Conservation (phyloP, 768 basidiomycete genomes). For the Pleurotus giganteus region DNA sequence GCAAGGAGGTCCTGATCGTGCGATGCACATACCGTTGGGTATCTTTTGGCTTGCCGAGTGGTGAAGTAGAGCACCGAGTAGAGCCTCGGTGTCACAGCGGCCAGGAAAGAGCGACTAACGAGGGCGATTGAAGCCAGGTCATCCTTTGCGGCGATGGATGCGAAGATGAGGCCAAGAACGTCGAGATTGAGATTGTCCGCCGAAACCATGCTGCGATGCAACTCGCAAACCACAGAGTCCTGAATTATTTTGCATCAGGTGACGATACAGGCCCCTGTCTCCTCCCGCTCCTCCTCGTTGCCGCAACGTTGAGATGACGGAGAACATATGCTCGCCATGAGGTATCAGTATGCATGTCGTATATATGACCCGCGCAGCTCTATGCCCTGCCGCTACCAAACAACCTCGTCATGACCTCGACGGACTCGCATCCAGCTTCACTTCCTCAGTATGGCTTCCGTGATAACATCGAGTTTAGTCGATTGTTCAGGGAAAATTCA, state of each 20-base stretch:
- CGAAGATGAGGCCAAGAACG: slow-evolving; percentile 69
- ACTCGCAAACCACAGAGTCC: not conserved
- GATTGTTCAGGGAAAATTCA: slow-evolving; percentile 59
- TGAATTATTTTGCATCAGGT: not conserved
- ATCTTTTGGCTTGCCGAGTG: slow-evolving; percentile 54
- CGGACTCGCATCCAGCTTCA: slow-evolving; percentile 15
- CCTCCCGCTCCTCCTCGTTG: no score
- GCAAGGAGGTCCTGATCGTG: not conserved
- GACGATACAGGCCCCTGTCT: not conserved
- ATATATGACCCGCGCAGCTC: slow-evolving; percentile 5
- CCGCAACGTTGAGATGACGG: slow-evolving; percentile 2
- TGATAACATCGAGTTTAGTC: slow-evolving; percentile 57
- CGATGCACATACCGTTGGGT: slow-evolving; percentile 40
- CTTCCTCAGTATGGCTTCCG: slow-evolving; percentile 78
- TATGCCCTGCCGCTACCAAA: not conserved
- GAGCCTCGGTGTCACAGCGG: slow-evolving; percentile 59
- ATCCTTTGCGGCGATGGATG: slow-evolving; percentile 37
- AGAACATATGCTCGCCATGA: slow-evolving; percentile 7
- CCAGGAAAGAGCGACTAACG: slow-evolving; percentile 65
- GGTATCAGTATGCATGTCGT: slow-evolving; percentile 1
- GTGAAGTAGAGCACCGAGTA: slow-evolving; percentile 60
- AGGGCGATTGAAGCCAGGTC: slow-evolving; percentile 62
- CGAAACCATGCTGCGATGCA: slow-evolving; percentile 50
- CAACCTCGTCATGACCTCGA: not conserved
- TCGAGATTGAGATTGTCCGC: slow-evolving; percentile 70